Percentiles rank a stretch among this genome's conserved stretches.
These are phyloP conservation scores for Gracilaria gracilis DNA, from an alignment of 23 red algal species.

Conservation along the genomic window DNA sequence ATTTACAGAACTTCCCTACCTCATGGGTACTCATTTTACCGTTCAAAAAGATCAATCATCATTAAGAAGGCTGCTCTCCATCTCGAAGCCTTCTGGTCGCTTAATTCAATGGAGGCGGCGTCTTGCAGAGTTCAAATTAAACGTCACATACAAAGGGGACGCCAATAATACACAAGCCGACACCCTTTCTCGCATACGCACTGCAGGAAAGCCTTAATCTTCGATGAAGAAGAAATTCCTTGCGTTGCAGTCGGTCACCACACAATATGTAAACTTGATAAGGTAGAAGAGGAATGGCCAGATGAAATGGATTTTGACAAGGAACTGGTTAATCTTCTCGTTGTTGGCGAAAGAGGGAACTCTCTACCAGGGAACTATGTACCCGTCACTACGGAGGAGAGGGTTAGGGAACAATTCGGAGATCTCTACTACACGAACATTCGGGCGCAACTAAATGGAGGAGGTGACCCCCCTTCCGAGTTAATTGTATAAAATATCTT, in stretches of 20 bases:
- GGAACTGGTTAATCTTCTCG: too few species aligned
- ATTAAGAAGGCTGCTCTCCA: not conserved
- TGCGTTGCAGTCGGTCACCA: not conserved
- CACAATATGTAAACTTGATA: not conserved
- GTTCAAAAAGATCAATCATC: not conserved
- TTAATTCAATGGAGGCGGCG: not conserved
- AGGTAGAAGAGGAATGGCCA: too few species aligned
- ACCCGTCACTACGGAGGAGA: conserved; percentile 32
- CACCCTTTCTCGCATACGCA: not conserved
- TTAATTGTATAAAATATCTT: not conserved
- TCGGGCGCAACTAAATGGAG: not conserved
- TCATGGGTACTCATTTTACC: not conserved
- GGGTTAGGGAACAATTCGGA: not conserved
- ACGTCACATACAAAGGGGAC: not conserved
- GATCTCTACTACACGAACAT: conserved; percentile 13
- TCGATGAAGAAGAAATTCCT: not conserved
- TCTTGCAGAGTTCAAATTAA: not conserved
- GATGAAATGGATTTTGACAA: too few species aligned
- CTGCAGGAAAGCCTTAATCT: not conserved
- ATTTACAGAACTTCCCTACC: not conserved
- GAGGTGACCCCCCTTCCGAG: not conserved
- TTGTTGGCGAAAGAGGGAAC: not conserved
- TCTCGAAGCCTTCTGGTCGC: not conserved
- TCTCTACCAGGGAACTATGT: not conserved
- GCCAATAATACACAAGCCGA: too few species aligned